phyloP scores from a whole-genome alignment of 352 stramenopile species.

The Detonula confervacea region DNA sequence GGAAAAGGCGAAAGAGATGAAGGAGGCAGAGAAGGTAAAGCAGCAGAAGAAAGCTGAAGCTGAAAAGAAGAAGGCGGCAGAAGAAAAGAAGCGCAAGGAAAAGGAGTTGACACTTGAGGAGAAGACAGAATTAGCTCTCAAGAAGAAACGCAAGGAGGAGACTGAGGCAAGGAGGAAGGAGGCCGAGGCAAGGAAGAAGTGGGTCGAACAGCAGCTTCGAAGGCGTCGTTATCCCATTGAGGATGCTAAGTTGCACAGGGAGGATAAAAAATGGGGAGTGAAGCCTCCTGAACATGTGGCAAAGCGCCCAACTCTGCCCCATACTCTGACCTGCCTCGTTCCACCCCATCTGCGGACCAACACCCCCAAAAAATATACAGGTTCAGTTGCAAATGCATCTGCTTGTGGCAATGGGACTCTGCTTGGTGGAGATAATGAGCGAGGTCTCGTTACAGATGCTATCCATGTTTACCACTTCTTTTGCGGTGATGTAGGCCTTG shows the following conservation, averaged over 20 bases:
- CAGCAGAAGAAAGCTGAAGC: constrained; percentile 35
- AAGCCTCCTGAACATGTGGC: constrained; percentile 54
- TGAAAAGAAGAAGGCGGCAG: constrained; percentile 59
- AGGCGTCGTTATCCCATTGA: constrained; percentile 81
- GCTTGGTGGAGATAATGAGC: constrained; percentile 35
- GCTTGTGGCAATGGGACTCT: constrained; percentile 34
- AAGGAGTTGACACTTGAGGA: constrained; percentile 33
- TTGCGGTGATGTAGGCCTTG: constrained; percentile 72
- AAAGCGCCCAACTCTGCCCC: constrained; percentile 58
- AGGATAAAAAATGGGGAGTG: constrained; percentile 81
- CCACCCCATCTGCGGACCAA: constrained; percentile 42
- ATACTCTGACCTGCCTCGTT: constrained; percentile 47
- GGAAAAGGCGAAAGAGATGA: constrained; percentile 32
- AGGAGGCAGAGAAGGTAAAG: constrained; percentile 48
- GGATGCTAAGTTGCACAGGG: constrained; percentile 72
- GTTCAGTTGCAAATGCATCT: constrained; percentile 33
- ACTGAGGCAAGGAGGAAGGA: constrained; percentile 59
- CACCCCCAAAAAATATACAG: constrained; percentile 23
- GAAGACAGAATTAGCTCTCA: constrained; percentile 30
- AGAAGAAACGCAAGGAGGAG: constrained; percentile 49
- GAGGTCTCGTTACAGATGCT: constrained; percentile 70
- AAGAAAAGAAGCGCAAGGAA: constrained; percentile 46
- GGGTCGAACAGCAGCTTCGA: constrained; percentile 62
- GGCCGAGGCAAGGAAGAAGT: constrained; percentile 58
- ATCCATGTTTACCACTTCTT: constrained; percentile 84